Conservation (phyloP, 768 basidiomycete species). For the Auriscalpium orientale region DNA sequence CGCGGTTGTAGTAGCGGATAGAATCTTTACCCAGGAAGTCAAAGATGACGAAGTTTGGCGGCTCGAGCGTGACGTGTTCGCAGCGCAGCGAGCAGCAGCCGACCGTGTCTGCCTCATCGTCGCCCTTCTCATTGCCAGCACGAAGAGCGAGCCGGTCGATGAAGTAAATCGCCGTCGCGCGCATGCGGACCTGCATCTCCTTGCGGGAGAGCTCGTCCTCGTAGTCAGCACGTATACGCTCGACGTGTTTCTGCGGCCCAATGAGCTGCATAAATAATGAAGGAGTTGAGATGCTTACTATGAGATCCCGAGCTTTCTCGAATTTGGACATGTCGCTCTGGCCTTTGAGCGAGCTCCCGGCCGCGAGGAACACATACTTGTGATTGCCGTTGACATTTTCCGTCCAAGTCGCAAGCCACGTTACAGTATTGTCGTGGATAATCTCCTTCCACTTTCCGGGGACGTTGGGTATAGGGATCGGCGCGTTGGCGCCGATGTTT, state of each 20-base stretch:
- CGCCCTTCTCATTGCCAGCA: slow-evolving; percentile 99
- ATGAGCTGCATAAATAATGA: not conserved
- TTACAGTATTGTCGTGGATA: slow-evolving; percentile 91
- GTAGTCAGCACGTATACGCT: slow-evolving; percentile 86
- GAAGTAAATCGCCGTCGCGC: slow-evolving; percentile 99
- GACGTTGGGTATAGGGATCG: slow-evolving; percentile 81
- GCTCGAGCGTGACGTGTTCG: slow-evolving; percentile 90
- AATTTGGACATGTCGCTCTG: slow-evolving; percentile 98
- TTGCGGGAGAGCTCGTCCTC: slow-evolving; percentile 77
- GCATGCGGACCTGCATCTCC: slow-evolving; percentile 90
- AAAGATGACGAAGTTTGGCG: slow-evolving; percentile 83
- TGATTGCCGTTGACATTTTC: slow-evolving; percentile 94
- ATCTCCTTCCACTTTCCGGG: slow-evolving; percentile 88
- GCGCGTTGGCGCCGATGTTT: slow-evolving; percentile 77
- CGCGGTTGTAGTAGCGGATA: slow-evolving; percentile 91
- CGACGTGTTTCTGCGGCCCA: slow-evolving; percentile 68
- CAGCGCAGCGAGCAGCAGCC: slow-evolving; percentile 97
- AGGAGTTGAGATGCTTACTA: slow-evolving; percentile 41
- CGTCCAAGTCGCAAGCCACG: slow-evolving; percentile 98
- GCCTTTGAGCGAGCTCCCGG: slow-evolving; percentile 96
- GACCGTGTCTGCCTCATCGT: slow-evolving; percentile 98
- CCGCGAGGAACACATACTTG: slow-evolving; percentile 97
- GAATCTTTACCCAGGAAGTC: slow-evolving; percentile 99
- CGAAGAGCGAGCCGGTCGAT: slow-evolving; percentile 95
- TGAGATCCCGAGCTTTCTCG: slow-evolving; percentile 94